Evolutionary conservation across 805 yeast species (phyloP), one percentile per base, ranked within the genome.

Genomic region (Cyberlindnera lachancei): DNA sequence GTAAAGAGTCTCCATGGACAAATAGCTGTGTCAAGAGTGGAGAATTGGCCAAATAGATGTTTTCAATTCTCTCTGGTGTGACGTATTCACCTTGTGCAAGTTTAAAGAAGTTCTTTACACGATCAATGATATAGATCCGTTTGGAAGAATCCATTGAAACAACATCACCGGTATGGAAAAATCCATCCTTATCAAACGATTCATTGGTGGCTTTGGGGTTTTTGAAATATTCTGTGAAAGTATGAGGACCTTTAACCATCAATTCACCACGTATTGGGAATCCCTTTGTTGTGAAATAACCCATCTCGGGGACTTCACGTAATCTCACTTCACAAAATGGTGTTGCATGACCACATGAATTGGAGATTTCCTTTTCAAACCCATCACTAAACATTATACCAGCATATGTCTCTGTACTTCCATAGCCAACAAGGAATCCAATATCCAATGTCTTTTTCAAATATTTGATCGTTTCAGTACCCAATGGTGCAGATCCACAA

Each of bases 21-120:
- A 64, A 79, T 9, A 73, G 46, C 52, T 79, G 86, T 2, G 72
- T 53, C 24, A 77, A 45, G 13, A 63, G 47, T 5, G 79, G 68
- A 41, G 69, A 64, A 7, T 63, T 57, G 0, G 81, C 64, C 27
- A 76, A 52, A 50, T 80, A 79, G 12, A 59, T 56, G 45, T 75
- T 77, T 48, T 81, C 88, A 42, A 81, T 73, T 53, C 70, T 77
- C 48, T 81, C 92, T 7, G 87, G 86, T 1, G 86, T 79, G 33
- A 81, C 70, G 50, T 79, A 81, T 56, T 71, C 76, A 21, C 77
- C 77, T 48, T 72, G 77, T 6, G 73, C 62, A 29, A 71, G 52
- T 42, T 79, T 79, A 63, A 79, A 79, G 59, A 79, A 79, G 55
- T 79, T 80, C 21, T 19, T 19, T 8, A 19, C 21, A 19, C 21